Evolutionary conservation across 2,329 filamentous ascomycete species (phyloP), one percentile per base, ranked within the genome.

Genomic region (Aspergillus latus): DNA sequence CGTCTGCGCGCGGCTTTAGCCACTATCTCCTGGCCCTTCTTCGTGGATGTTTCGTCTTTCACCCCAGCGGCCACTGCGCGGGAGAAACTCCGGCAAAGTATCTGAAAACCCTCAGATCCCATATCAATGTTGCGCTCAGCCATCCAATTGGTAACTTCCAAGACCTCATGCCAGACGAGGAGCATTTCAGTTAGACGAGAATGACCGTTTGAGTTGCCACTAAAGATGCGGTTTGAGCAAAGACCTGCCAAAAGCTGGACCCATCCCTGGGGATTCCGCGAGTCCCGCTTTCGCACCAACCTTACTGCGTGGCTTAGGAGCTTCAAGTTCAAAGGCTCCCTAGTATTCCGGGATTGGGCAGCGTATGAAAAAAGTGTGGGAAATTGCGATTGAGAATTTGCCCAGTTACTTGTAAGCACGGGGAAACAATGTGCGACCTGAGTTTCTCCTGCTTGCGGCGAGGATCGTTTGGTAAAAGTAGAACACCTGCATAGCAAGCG

Each of bases 401-500:
- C 44, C 30, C 49, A 57, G 16, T 52, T 47, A 39, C 56, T 57
- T 54, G 66, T 64, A 10, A 67, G 45, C 29, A 72, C 57, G 7
- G 70, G 70, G 32, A 73, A 73, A 34, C 64, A 59, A 57, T 71
- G 62, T 26, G 59, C 57, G 26, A 61, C 10, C 55, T 60, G 15
- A 64, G 54, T 13, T 63, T 57, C 37, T 60, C 48, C 15, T 21
- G 59, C 54, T 29, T 49, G 49, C 16, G 52, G 26, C 15, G 57
- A 21, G 15, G 34, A 54, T 46, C 55, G 32, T 26, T 56, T 29
- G 47, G 64, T 45, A 16, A 63, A 53, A 36, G 54, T 50, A 3
- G 67, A 66, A 59, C 70, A 68, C 5, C 64, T 65, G 57, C 75
- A 77, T 13, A 80, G 62, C 36, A 79, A 74, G 15, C 61, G 50